Conservation (phyloP, 768 basidiomycete genomes). For the Phanerodontia chrysosporium region DNA sequence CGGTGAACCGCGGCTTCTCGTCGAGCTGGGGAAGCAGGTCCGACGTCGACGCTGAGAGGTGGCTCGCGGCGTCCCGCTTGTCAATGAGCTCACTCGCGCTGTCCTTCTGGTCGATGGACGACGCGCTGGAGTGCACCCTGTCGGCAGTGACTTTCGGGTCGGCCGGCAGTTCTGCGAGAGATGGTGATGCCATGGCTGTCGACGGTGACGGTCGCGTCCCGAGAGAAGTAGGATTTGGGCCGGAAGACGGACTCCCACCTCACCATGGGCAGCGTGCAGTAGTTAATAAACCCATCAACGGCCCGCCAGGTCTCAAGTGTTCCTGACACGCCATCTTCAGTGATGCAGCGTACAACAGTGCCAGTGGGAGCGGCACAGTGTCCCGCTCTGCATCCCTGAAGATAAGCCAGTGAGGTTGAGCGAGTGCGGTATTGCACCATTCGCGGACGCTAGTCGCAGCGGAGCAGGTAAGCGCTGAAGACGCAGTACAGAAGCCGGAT, state of each 20-base stretch:
- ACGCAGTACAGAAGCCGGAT: neutral
- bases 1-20: slow-evolving; percentile 15
- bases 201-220: neutral
- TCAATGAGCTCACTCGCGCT: too few relatives aligned
- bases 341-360: neutral
- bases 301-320: neutral
- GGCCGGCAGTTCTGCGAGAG: neutral
- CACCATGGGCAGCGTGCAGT: neutral
- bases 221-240: neutral
- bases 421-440: neutral
- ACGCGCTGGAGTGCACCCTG: too few relatives aligned
- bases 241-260: neutral
- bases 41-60: neutral
- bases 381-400: neutral
- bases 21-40: slow-evolving; percentile 12
- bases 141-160: neutral
- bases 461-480: neutral
- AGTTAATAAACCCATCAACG: neutral
- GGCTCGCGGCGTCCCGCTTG: too few relatives aligned
- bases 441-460: neutral
- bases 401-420: neutral
- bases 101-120: slow-evolving; percentile 9
- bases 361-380: neutral
- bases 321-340: neutral
- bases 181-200: neutral